phyloP scores from a whole-genome alignment of 1,284 basidiomycete genomes.

The Fomitopsis schrenkii region DNA sequence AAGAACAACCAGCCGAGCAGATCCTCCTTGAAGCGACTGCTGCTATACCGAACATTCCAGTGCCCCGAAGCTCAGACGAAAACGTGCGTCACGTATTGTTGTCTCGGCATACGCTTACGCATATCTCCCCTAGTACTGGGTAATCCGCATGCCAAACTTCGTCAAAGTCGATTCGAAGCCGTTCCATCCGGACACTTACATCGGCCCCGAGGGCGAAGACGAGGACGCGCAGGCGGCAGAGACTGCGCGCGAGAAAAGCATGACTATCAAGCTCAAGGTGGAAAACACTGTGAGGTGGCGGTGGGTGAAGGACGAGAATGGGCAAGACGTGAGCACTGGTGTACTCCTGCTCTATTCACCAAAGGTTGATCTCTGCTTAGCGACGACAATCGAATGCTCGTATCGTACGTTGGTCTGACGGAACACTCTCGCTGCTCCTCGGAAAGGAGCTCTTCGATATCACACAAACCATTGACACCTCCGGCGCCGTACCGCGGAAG shows the following conservation, averaged over 20 bases:
- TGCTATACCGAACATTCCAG: constrained; percentile 72
- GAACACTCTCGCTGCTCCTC: constrained; percentile 79
- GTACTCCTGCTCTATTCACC: constrained; percentile 3
- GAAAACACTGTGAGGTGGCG: constrained; percentile 91
- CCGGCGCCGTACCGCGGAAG: constrained; percentile 53
- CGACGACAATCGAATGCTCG: constrained; percentile 83
- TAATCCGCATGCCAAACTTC: constrained; percentile 81
- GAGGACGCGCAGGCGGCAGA: constrained; percentile 54
- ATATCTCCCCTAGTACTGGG: constrained; percentile 58
- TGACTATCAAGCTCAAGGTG: constrained; percentile 80
- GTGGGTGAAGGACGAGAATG: constrained; percentile 73
- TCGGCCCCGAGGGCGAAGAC: constrained; percentile 76
- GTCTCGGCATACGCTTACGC: background rate
- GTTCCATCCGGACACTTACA: constrained; percentile 77
- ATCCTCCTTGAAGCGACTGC: constrained; percentile 64
- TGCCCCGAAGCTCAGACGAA: constrained; percentile 22
- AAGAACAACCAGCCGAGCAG: constrained; percentile 47
- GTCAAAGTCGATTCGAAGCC: constrained; percentile 80
- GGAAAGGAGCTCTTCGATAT: constrained; percentile 93
- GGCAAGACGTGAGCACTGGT: constrained; percentile 56
- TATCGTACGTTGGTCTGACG: constrained; percentile 90
- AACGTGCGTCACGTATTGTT: constrained; percentile 44
- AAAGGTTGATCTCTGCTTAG: constrained; percentile 31
- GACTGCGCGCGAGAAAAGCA: constrained; percentile 63
- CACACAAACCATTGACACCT: constrained; percentile 68